phyloP scores from a whole-genome alignment of 2,329 filamentous ascomycete genomes.

The Intubia oerlemansii region DNA sequence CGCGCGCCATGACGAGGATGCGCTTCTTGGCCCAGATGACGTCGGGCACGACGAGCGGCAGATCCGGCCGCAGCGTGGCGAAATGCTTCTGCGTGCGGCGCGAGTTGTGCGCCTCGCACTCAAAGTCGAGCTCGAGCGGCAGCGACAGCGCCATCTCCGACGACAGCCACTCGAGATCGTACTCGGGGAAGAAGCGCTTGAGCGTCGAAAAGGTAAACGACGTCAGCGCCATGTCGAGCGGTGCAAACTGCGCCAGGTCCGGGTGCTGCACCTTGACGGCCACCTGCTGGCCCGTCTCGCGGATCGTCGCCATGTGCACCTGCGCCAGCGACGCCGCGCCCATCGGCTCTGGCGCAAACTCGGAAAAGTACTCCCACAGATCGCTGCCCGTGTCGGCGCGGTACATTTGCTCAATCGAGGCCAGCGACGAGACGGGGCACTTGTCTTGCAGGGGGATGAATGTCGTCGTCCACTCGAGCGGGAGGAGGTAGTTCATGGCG shows the following conservation, averaged over 20 bases:
- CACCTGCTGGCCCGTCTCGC: slow-evolving; percentile 64
- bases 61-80: slow-evolving; percentile 29
- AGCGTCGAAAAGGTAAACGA: slow-evolving; percentile 74
- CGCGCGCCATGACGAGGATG: slow-evolving; percentile 88
- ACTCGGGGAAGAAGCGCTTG: slow-evolving; percentile 89
- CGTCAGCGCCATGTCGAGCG: slow-evolving; percentile 70
- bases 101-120: slow-evolving; percentile 69
- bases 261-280: slow-evolving; percentile 97
- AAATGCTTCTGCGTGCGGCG: slow-evolving; percentile 65
- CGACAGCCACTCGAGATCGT: slow-evolving; percentile 90
- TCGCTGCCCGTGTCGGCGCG: slow-evolving; percentile 57
- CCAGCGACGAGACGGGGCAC: slow-evolving; percentile 78
- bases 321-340: slow-evolving; percentile 89
- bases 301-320: slow-evolving; percentile 72
- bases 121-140: slow-evolving; percentile 81
- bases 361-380: slow-evolving; percentile 66
- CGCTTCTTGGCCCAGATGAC: slow-evolving; percentile 78
- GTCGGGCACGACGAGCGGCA: slow-evolving; percentile 74
- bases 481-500: slow-evolving; percentile 86
- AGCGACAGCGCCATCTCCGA: slow-evolving; percentile 82
- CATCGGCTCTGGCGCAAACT: slow-evolving; percentile 62
- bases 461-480: slow-evolving; percentile 79
- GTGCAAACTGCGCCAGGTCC: slow-evolving; percentile 69
- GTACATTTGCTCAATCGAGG: slow-evolving; percentile 77
- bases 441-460: slow-evolving; percentile 93